Percentiles rank a stretch among this genome's conserved stretches.
Conservation (phyloP, 306 rosid genomes). For the Citrullus amarus region DNA sequence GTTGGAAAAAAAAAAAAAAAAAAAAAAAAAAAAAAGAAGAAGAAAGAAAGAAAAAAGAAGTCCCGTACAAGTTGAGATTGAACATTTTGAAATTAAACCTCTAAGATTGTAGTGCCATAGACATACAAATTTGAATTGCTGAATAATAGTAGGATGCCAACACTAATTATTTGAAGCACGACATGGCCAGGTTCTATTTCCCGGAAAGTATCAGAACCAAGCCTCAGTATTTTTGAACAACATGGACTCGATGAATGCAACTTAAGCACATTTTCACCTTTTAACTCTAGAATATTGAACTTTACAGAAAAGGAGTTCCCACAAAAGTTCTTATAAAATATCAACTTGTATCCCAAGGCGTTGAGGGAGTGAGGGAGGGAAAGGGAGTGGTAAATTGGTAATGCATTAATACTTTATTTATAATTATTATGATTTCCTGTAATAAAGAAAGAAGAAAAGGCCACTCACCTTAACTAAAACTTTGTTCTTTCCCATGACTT, state of each 20-base stretch:
- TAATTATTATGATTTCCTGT: background rate
- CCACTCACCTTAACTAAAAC: constrained; percentile 78
- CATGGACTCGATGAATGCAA: background rate
- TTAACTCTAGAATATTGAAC: background rate
- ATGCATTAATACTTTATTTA: background rate
- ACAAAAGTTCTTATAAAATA: background rate
- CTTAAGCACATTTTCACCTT: background rate
- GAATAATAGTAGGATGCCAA: background rate
- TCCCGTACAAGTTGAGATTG: background rate
- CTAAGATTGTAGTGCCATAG: background rate
- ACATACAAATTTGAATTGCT: background rate
- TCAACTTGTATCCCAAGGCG: background rate
- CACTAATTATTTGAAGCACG: background rate
- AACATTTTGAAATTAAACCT: background rate
- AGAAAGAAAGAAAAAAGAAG: no score
- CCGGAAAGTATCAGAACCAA: background rate
- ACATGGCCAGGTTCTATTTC: background rate
- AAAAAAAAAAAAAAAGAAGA: background rate
- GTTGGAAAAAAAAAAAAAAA: background rate
- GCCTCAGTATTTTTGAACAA: background rate
- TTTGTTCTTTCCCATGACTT: constrained; percentile 98
- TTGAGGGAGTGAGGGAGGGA: background rate
- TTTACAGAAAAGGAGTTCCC: background rate
- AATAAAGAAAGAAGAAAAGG: background rate
- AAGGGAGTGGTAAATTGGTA: background rate